phyloP scores from a whole-genome alignment of 225 moss, liverwort and hornwort genomes.

The Rhytidiadelphus loreus region DNA sequence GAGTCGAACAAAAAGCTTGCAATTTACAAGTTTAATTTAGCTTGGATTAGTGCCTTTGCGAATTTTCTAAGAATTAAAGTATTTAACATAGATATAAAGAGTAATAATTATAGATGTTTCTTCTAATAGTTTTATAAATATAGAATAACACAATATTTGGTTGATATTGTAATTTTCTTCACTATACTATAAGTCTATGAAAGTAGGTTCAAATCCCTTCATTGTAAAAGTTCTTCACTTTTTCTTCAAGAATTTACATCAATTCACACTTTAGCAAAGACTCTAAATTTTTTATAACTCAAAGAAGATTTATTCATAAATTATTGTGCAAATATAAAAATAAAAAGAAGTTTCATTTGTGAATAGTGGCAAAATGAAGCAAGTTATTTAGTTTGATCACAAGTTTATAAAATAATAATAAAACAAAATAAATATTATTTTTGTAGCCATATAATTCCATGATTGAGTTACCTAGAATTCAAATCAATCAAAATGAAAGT shows the following conservation, averaged over 20 bases:
- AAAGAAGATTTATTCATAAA: too few relatives aligned
- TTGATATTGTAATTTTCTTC: neutral
- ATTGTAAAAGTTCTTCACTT: neutral
- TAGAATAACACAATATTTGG: neutral
- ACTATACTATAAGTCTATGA: neutral
- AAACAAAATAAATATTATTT: neutral
- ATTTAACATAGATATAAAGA: too few relatives aligned
- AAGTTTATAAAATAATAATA: neutral
- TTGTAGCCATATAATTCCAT: neutral
- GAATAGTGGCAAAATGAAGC: neutral
- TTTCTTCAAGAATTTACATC: neutral
- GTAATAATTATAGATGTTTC: too few relatives aligned
- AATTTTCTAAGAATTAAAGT: neutral
- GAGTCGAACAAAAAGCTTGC: neutral
- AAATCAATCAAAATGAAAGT: neutral
- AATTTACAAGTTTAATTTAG: neutral
- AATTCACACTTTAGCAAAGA: neutral
- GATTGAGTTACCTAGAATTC: neutral
- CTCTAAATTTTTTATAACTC: neutral
- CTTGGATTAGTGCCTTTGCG: neutral
- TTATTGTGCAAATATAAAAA: neutral
- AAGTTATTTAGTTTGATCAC: neutral
- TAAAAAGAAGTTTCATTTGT: neutral
- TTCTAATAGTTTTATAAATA: neutral
- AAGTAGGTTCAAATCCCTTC: neutral